Evolutionary conservation across 257 asterid species (phyloP).

Genomic region (Hygrophila difformis): DNA sequence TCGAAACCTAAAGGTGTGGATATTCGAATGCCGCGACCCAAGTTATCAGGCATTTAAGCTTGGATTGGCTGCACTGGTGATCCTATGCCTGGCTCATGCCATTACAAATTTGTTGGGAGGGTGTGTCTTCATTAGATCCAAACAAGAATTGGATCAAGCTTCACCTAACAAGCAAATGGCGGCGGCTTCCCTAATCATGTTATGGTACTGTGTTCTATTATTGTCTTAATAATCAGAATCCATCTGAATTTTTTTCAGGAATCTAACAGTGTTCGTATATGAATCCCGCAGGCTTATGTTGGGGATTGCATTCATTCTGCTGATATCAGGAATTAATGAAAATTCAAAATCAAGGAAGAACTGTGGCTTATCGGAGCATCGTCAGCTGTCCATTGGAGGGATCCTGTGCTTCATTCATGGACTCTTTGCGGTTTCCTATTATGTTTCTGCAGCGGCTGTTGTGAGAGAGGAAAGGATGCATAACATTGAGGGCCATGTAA

Average conservation of each 20-base stretch:
- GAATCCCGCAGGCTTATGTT: conserved; percentile 48
- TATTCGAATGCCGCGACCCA: conserved; percentile 74
- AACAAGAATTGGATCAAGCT: conserved; percentile 53
- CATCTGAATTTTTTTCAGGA: no score
- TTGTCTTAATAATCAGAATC: not conserved
- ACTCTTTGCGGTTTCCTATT: conserved; percentile 48
- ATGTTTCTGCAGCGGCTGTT: conserved; percentile 41
- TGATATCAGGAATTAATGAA: conserved; percentile 40
- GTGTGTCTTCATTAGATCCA: conserved; percentile 60
- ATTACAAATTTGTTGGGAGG: conserved; percentile 46
- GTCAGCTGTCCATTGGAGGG: conserved; percentile 54
- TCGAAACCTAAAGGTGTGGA: conserved; percentile 43
- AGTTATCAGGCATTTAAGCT: conserved; percentile 73
- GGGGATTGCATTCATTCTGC: conserved; percentile 43
- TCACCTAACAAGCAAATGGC: conserved; percentile 70
- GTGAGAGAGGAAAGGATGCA: conserved; percentile 32
- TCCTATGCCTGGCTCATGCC: conserved; percentile 55
- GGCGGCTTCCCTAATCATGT: conserved; percentile 52
- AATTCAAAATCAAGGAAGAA: conserved; percentile 42
- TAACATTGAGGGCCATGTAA: no score
- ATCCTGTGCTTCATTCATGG: conserved; percentile 57
- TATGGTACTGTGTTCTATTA: conserved; percentile 39
- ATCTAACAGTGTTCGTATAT: no score
- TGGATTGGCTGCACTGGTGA: conserved; percentile 59
- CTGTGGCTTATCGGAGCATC: conserved; percentile 50